Evolutionary conservation across 257 asterid genomes (phyloP).

Genomic region (Fraxinus quadrangulata): DNA sequence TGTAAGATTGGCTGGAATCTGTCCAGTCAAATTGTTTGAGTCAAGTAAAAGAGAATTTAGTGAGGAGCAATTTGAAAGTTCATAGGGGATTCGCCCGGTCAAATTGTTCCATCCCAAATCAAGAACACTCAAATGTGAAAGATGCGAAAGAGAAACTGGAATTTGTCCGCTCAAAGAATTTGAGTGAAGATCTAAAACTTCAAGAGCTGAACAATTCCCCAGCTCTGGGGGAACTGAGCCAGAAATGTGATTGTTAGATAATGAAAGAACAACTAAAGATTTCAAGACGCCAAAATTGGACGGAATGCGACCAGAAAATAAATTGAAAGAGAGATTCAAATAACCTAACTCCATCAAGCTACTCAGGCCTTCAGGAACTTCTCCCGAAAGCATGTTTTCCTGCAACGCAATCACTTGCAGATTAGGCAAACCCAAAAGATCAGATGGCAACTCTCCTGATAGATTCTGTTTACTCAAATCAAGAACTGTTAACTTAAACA

Average conservation of each 20-base stretch:
- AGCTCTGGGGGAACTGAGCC: conserved; percentile 61
- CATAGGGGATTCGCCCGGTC: conserved; percentile 55
- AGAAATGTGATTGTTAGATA: conserved; percentile 56
- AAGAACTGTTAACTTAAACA: conserved; percentile 50
- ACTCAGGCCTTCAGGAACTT: conserved; percentile 70
- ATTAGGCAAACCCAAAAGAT: conserved; percentile 68
- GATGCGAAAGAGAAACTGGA: conserved; percentile 49
- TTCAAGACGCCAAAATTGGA: conserved; percentile 67
- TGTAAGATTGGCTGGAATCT: conserved; percentile 58
- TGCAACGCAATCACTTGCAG: conserved; percentile 70
- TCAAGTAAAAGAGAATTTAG: conserved; percentile 46
- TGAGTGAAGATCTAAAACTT: conserved; percentile 48
- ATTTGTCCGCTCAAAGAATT: conserved; percentile 55
- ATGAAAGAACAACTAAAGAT: conserved; percentile 55
- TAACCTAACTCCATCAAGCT: conserved; percentile 58
- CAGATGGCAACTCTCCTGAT: conserved; percentile 60
- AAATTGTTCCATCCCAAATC: conserved; percentile 65
- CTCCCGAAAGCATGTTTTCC: conserved; percentile 58
- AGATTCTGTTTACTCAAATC: conserved; percentile 67
- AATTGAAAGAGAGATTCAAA: conserved; percentile 66
- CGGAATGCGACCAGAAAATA: conserved; percentile 59
- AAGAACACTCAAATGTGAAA: conserved; percentile 49
- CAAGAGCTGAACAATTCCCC: conserved; percentile 63
- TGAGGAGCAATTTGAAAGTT: conserved; percentile 55
- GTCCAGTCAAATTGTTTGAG: conserved; percentile 51